phyloP scores from a whole-genome alignment of 495 filamentous ascomycete species.

The Sordaria brevicollis region DNA sequence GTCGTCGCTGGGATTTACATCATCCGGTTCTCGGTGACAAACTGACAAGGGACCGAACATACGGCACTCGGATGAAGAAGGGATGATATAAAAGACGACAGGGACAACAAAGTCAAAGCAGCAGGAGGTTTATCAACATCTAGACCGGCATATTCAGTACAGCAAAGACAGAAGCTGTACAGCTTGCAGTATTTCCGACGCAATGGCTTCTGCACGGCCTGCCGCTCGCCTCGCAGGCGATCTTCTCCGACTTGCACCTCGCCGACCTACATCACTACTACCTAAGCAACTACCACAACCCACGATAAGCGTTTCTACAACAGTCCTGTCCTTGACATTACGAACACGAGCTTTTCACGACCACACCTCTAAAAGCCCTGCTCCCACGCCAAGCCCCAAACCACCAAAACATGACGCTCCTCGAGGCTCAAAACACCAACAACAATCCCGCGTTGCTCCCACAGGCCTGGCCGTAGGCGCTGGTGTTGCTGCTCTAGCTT shows the following conservation, averaged over 20 bases:
- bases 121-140: too few relatives aligned
- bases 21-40: background rate
- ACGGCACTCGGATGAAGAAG: background rate
- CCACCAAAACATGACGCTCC: background rate
- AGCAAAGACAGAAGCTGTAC: background rate
- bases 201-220: background rate
- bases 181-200: background rate
- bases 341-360: background rate
- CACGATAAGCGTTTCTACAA: background rate
- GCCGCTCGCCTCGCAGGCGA: background rate
- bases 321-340: background rate
- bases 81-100: background rate
- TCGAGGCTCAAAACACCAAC: background rate
- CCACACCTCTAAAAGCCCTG: background rate
- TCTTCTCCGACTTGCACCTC: background rate
- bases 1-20: background rate
- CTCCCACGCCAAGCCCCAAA: background rate
- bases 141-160: background rate
- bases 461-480: background rate
- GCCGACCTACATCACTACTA: background rate
- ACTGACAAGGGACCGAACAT: background rate
- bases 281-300: background rate
- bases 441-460: background rate
- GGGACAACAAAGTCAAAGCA: too few relatives aligned
- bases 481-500: background rate